Conservation (phyloP, 2,329 filamentous ascomycete species). For the Calonectria multiphialidica region DNA sequence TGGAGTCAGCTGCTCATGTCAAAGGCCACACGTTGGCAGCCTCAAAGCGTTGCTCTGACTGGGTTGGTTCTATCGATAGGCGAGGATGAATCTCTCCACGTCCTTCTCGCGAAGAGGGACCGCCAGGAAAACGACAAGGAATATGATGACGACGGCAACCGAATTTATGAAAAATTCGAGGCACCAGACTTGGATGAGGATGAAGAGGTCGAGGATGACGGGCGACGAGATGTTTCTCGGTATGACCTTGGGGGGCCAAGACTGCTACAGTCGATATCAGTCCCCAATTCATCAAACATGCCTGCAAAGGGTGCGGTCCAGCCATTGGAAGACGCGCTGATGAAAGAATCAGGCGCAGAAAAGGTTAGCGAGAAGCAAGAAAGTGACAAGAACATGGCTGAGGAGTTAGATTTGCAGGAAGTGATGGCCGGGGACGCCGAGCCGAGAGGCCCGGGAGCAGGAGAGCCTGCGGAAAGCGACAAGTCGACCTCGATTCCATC, state of each 20-base stretch:
- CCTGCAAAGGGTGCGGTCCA: conserved; percentile 42
- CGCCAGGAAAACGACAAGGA: conserved; percentile 67
- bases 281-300: conserved; percentile 39
- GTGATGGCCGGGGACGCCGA: conserved; percentile 43
- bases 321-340: conserved; percentile 26
- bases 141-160: conserved; percentile 77
- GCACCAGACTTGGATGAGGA: conserved; percentile 74
- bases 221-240: conserved; percentile 70
- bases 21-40: conserved; percentile 74
- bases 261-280: conserved; percentile 62
- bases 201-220: conserved; percentile 70
- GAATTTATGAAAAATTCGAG: conserved; percentile 84
- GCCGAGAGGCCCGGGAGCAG: conserved; percentile 31
- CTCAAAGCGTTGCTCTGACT: conserved; percentile 72
- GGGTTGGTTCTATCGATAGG: conserved; percentile 72
- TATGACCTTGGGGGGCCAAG: conserved; percentile 76
- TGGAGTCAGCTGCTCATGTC: conserved; percentile 76
- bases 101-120: conserved; percentile 79
- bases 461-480: conserved; percentile 27
- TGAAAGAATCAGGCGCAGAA: conserved; percentile 24
- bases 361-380: conserved; percentile 43
- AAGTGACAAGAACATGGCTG: conserved; percentile 37
- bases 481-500: conserved; percentile 46
- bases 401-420: conserved; percentile 45
- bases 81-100: conserved; percentile 64